Conservation (phyloP, 371 early-diverging fungal species). For the Circinella minor region DNA sequence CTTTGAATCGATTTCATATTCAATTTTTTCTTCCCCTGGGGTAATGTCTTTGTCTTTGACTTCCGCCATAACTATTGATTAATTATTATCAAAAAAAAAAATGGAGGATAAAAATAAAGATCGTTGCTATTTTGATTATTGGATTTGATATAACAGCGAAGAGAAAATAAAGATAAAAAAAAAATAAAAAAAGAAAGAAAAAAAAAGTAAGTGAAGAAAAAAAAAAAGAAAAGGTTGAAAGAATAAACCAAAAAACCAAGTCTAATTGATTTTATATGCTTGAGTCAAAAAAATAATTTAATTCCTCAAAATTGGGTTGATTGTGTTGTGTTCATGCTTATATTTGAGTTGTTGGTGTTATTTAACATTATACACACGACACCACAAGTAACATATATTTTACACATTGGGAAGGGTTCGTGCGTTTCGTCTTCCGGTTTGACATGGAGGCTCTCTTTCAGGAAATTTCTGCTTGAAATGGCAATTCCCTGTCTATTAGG, state of each 20-base stretch:
- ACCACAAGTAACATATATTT: background rate
- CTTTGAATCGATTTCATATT: slow-evolving; percentile 33
- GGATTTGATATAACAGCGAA: no score
- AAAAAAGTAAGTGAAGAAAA: background rate
- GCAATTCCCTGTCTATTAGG: slow-evolving; percentile 4
- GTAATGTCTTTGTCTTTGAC: background rate
- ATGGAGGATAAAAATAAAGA: background rate
- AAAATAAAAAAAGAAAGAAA: background rate
- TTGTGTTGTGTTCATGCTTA: no score
- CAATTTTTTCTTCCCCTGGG: slow-evolving; percentile 34
- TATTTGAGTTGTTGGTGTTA: no score
- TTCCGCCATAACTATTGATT: slow-evolving; percentile 8
- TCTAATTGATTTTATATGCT: slow-evolving; percentile 1
- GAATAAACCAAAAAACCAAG: no score
- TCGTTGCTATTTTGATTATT: no score
- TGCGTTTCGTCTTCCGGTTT: slow-evolving; percentile 12
- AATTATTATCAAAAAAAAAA: background rate
- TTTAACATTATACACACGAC: no score
- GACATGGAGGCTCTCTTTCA: slow-evolving; percentile 11
- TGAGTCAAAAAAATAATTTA: no score
- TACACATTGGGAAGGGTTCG: background rate
- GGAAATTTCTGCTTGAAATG: slow-evolving; percentile 25
- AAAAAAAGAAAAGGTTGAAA: background rate
- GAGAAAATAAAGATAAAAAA: background rate
- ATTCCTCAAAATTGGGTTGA: no score